Percentiles rank a stretch among this genome's conserved stretches.
phyloP scores from a whole-genome alignment of 2,329 filamentous ascomycete genomes.

The Ceratocystis ficicola region DNA sequence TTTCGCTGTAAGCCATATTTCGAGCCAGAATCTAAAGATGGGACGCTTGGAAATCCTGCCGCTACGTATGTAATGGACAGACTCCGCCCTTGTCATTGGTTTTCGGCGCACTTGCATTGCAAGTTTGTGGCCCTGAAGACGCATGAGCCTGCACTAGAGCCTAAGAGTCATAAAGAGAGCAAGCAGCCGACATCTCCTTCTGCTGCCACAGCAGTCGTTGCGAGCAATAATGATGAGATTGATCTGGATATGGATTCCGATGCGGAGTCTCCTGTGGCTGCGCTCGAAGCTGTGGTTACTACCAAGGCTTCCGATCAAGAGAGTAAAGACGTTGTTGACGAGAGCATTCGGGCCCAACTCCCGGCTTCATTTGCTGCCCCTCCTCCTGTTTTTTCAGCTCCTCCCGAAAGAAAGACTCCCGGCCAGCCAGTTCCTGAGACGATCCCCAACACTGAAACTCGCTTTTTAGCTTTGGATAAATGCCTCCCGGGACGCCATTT shows the following conservation, averaged over 20 bases:
- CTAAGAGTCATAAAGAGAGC: conserved; percentile 29
- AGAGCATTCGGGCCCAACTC: conserved; percentile 58
- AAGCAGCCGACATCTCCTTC: neutral
- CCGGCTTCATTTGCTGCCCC: conserved; percentile 58
- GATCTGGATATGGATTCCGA: conserved; percentile 51
- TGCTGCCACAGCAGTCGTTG: neutral
- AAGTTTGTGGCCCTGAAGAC: conserved; percentile 62
- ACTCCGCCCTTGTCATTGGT: conserved; percentile 76
- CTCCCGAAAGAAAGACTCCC: conserved; percentile 32
- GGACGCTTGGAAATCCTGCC: conserved; percentile 66
- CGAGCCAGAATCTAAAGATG: conserved; percentile 59
- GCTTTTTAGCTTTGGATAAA: conserved; percentile 87
- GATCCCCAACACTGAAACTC: conserved; percentile 67
- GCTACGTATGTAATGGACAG: conserved; percentile 70
- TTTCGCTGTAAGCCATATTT: conserved; percentile 67
- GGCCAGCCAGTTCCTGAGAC: conserved; percentile 54
- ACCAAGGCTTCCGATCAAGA: conserved; percentile 19
- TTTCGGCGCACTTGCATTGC: conserved; percentile 83
- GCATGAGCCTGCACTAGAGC: conserved; percentile 31
- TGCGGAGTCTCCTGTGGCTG: conserved; percentile 31
- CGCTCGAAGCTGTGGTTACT: neutral
- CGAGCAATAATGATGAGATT: conserved; percentile 54
- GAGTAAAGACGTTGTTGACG: conserved; percentile 23
- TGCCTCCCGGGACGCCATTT: conserved; percentile 70
- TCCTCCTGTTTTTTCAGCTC: conserved; percentile 3